Base-by-base conservation (phyloP, 2,329 filamentous ascomycete genomes). In the Davidsoniella australis region DNA sequence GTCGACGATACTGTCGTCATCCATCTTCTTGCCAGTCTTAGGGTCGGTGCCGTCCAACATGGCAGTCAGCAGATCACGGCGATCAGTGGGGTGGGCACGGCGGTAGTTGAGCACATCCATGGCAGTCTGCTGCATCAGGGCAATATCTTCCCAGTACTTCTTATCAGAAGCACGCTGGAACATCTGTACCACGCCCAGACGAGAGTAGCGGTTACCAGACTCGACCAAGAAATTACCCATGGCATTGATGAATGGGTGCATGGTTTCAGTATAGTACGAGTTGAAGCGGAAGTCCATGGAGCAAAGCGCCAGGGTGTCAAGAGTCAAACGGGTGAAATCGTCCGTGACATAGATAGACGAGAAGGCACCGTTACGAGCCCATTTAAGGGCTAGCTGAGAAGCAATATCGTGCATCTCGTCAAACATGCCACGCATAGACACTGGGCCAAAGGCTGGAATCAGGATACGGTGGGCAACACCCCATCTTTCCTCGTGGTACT, bases 211-310 rank as follows among this genome's bases (percentile, higher is more conserved):
- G 7, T 62, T 64, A 29, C 71, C 73, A 5, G 69, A 72, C 53
- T 79, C 76, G 10, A 61, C 57, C 1, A 87, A 64, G 48, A 82
- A 73, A n/a, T 69, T 68, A 1, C 68, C 68, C 81, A 86, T 85
- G 33, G 78, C 73, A 41, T 69, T 61, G 38, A 85, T 69, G 56
- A 87, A 86, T 0, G 81, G 80, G 55, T 87, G 82, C 60, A 81
- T 65, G 7, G 76, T 68, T 12, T 82, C 73, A 24, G 69, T 68
- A 58, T 86, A 87, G 62, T 80, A 85, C 1, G 75, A 80, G 62
- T 86, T 86, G 68, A 86, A 86, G 16, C 82, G 76, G 52, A 71
- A 80, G 37, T 74, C 73, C 76, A 84, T 81, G n/a, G 75, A 68
- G 60, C 80, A 82, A 2, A 87, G 68, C 1, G 78, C 79, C 7